Base-by-base conservation (phyloP, 495 filamentous ascomycete species). In the Xylaria grammica region DNA sequence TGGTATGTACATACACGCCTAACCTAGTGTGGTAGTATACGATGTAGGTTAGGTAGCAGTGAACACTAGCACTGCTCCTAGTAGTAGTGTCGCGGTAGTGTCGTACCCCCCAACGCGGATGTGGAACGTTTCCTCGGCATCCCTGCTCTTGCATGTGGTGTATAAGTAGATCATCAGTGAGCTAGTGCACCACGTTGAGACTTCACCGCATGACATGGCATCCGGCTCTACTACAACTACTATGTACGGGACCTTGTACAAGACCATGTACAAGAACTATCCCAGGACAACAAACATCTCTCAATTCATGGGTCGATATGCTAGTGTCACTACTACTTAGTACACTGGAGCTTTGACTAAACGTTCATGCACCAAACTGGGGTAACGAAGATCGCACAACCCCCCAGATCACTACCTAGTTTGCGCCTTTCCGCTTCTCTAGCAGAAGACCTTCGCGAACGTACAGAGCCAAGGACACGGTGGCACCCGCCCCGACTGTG, bases 401-500 rank as follows among this genome's bases (percentile, higher is more conserved):
- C 26, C 51, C 30, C 54, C 38, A n/a, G 38, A 45, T 45, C 36
- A 20, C 54, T 30, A 19, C 38, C 20, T 44, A 52, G 24, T 62
- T 50, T 26, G 36, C 29, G 26, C 27, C 59, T 40, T 62, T 62
- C 36, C 40, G 49, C 60, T 61, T 61, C 59, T 53, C 60, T 2
- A 48, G 52, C 52, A 64, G 24, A 19, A 36, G 38, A 7, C 61
- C 42, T 20, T 64, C 61, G 22, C 61, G 61, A 29, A 50, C 52
- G n/a, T 56, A 57, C 42, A 64, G 22, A 20, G 61, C 53, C 15
- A 57, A 20, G 61, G 61, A 64, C 19, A 50, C 52, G 2, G 61
- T 64, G 29, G 61, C 61, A 6, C 61, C 61, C 8, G 52, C 51
- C 9, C 61, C 61, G 11, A 64, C 30, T 7, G 45, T 48, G 40